Conservation (phyloP, 139 green algal genomes). For the Chlamydomonas schloesseri region DNA sequence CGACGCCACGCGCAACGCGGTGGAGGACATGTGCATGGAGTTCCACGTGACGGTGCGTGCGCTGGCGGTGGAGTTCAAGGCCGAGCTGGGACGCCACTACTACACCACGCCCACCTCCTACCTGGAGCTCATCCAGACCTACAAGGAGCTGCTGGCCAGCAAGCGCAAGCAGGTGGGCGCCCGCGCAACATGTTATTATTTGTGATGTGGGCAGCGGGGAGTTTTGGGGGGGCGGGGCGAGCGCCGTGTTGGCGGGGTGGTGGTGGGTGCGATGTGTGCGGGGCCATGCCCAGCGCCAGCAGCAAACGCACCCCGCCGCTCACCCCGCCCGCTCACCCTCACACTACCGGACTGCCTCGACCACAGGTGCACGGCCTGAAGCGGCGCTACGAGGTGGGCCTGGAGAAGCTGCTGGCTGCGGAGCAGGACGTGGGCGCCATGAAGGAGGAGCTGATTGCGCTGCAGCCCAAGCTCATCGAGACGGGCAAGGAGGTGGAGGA, state of each 20-base stretch:
- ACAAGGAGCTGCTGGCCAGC: conserved; percentile 67
- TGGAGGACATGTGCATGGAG: conserved; percentile 77
- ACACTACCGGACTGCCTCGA: not conserved
- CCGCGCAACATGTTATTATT: too few species aligned
- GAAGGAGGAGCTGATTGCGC: conserved; percentile 73
- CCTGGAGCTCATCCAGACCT: conserved; percentile 80
- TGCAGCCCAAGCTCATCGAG: conserved; percentile 76
- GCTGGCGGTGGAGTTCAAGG: conserved; percentile 62
- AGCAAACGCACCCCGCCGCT: not conserved
- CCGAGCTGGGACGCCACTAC: conserved; percentile 61
- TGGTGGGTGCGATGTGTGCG: too few species aligned
- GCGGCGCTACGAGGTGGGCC: conserved; percentile 60
- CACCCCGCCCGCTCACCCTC: not conserved
- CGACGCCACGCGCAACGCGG: conserved; percentile 45
- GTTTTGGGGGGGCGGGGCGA: too few species aligned
- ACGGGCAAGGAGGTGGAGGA: conserved; percentile 79
- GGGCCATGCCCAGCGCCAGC: too few species aligned
- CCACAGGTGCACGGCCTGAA: conserved; percentile 59
- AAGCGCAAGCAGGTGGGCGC: conserved; percentile 59
- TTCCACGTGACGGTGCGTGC: conserved; percentile 69
- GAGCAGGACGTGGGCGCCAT: conserved; percentile 59
- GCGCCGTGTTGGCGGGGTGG: too few species aligned
- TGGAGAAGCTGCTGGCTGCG: conserved; percentile 73
- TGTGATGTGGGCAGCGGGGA: too few species aligned
- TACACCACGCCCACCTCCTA: conserved; percentile 81